Evolutionary conservation across 805 yeast genomes (phyloP), one percentile per base, ranked within the genome.

Genomic region (Candida arabinofermentans): DNA sequence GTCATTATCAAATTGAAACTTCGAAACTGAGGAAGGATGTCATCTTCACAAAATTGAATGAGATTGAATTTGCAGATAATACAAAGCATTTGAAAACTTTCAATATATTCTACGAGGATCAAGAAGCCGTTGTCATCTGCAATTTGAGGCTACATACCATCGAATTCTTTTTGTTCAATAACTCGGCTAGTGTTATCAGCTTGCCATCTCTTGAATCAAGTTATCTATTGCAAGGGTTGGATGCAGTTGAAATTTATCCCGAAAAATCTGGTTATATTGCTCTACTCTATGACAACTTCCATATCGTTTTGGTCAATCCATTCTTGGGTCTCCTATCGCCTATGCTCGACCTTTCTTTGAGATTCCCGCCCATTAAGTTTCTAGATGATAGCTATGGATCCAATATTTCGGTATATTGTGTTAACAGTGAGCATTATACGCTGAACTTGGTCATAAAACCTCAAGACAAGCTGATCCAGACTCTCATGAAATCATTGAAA

Each of bases 101-200:
- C 37, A 67, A 67, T 8, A 44, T 76, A n/a, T 51, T 55, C 4
- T 75, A 66, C 47, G 72, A 71, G 18, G 77, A 74, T 23, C 76
- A 75, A 49, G 91, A 86, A 54, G 83, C 81, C 0, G 54, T 86
- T 1, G 75, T 80, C 0, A 59, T 86, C 6, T 69, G 75, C 38
- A 77, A 82, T 58, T 53, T 54, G 13, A 53, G 50, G 4, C 56
- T 67, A 0, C 50, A 62, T 10, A 70, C 74, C 34, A 64, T 80
- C 4, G 71, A 72, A 30, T 69, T 83, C 3, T 67, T 81, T 49
- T 66, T 79, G 4, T 77, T 74, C 62, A 66, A 64, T 39, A 61
- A 58, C 40, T 47, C 70, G 6, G 34, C 55, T 39, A 41, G 64
- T 60, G 54, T 54, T 4, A 52, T 57, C 3, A 48, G 54, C 27